Percentiles rank a stretch among this genome's conserved stretches.
These are phyloP conservation scores for Colletotrichum viniferum DNA, from an alignment of 2,329 filamentous ascomycete genomes.

Conservation along the genomic window DNA sequence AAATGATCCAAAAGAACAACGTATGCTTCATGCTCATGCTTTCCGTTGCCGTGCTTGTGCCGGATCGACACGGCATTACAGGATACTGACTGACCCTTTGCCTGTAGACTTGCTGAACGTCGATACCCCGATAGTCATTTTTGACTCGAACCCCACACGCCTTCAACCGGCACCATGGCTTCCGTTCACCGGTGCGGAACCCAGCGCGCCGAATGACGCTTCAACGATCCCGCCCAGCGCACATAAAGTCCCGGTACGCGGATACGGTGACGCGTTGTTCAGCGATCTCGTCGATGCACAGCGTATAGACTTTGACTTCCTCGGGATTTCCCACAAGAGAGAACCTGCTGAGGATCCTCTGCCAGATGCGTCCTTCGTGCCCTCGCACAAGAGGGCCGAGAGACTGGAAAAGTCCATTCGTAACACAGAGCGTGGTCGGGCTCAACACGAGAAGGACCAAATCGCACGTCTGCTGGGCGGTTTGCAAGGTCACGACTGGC, in stretches of 20 bases:
- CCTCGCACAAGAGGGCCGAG: constrained; percentile 62
- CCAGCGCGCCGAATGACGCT: background rate
- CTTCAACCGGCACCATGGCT: constrained; percentile 20
- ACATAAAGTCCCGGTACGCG: constrained; percentile 46
- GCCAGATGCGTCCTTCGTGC: constrained; percentile 58
- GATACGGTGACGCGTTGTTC: constrained; percentile 61
- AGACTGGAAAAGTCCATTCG: constrained; percentile 65
- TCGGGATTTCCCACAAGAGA: constrained; percentile 50
- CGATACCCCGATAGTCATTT: constrained; percentile 75
- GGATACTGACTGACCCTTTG: background rate
- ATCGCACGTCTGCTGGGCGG: constrained; percentile 75
- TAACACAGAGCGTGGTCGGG: constrained; percentile 67
- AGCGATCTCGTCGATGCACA: constrained; percentile 61
- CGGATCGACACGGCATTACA: background rate
- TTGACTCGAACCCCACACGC: constrained; percentile 53
- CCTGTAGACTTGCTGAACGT: constrained; percentile 70
- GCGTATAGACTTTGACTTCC: constrained; percentile 59
- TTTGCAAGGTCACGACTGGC: constrained; percentile 89
- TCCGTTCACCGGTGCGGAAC: background rate
- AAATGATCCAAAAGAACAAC: constrained; percentile 77
- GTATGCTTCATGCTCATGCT: constrained; percentile 50
- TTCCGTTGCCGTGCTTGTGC: background rate
- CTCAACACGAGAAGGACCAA: constrained; percentile 70
- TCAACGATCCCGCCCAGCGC: background rate
- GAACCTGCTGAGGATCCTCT: constrained; percentile 57